Percentiles rank a stretch among this genome's conserved stretches.
Evolutionary conservation across 2,329 filamentous ascomycete species (phyloP).

Genomic region (Xylariaceae sp.): DNA sequence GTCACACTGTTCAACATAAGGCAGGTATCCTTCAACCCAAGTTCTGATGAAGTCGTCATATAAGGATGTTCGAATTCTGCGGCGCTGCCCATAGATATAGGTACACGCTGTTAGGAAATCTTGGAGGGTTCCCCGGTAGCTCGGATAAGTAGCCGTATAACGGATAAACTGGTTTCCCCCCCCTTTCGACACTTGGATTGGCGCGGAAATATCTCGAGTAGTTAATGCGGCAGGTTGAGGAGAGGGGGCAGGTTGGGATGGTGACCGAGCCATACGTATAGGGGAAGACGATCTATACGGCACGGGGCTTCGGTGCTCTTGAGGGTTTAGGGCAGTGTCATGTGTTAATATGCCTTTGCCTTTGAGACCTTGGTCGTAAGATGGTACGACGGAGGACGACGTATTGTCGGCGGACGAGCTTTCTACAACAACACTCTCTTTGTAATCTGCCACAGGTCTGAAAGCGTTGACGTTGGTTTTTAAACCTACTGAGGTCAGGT

Average conservation of each 20-base stretch:
- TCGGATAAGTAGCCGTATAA: conserved; percentile 30
- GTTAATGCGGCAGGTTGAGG: not conserved
- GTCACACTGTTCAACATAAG: conserved; percentile 31
- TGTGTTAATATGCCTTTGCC: conserved; percentile 1
- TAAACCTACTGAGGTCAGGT: conserved; percentile 4
- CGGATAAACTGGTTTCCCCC: conserved; percentile 26
- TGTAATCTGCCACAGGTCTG: not conserved
- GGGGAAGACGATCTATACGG: conserved; percentile 14
- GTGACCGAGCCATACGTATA: conserved; percentile 14
- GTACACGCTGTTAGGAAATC: conserved; percentile 34
- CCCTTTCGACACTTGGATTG: conserved; percentile 1
- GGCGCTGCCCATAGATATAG: conserved; percentile 29
- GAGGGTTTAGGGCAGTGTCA: not conserved
- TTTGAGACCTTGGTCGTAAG: conserved; percentile 7
- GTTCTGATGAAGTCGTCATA: conserved; percentile 38
- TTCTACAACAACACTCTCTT: conserved; percentile 4
- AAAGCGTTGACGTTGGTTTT: not conserved
- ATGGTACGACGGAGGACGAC: conserved; percentile 29
- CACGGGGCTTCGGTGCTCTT: not conserved
- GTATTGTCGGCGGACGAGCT: conserved; percentile 22
- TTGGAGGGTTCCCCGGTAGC: conserved; percentile 28
- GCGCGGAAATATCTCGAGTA: not conserved
- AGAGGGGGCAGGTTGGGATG: conserved; percentile 4
- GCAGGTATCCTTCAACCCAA: conserved; percentile 32
- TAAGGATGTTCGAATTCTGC: conserved; percentile 28